Conservation (phyloP, 228 moss, liverwort and hornwort genomes). For the Sphagnum magellanicum region DNA sequence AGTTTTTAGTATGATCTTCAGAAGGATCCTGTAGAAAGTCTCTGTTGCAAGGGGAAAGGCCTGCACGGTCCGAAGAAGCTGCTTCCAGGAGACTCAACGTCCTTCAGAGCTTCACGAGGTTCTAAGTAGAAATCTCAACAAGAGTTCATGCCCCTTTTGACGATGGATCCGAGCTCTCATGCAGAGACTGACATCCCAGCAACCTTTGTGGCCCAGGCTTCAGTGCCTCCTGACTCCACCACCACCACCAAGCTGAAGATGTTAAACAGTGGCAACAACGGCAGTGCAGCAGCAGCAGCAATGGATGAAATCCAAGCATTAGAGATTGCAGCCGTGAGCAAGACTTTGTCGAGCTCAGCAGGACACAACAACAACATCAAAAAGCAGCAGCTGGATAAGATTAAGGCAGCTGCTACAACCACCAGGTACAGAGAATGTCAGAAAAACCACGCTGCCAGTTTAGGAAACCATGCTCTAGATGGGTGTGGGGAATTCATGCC, state of each 20-base stretch:
- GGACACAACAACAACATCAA: too few relatives aligned
- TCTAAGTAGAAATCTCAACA: slow-evolving; percentile 4
- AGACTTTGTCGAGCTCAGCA: too few relatives aligned
- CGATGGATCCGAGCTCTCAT: slow-evolving; percentile 93
- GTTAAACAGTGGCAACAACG: slow-evolving; percentile 61
- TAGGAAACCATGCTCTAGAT: slow-evolving; percentile 92
- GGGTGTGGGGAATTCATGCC: slow-evolving; percentile 99
- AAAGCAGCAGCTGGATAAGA: too few relatives aligned
- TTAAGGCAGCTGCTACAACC: slow-evolving; percentile 46
- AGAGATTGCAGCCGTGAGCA: slow-evolving; percentile 49
- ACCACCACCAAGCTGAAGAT: slow-evolving; percentile 65
- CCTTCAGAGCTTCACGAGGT: slow-evolving; percentile 1
- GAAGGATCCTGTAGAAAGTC: too few relatives aligned
- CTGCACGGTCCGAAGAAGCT: slow-evolving; percentile 1
- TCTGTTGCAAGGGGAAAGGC: background rate
- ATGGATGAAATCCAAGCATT: slow-evolving; percentile 74
- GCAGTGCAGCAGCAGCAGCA: slow-evolving; percentile 25
- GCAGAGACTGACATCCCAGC: slow-evolving; percentile 61
- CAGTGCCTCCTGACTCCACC: slow-evolving; percentile 76
- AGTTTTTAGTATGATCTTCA: too few relatives aligned
- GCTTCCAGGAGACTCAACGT: slow-evolving; percentile 49
- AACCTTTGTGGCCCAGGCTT: slow-evolving; percentile 26
- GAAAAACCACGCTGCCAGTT: slow-evolving; percentile 93
- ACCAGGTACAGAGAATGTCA: slow-evolving; percentile 91
- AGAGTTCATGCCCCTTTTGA: too few relatives aligned